A percentile compares a stretch with the other conserved stretches of the same genome.
These are phyloP conservation scores for Rhodotorula sp. DNA, from an alignment of 1,284 basidiomycete genomes.

Conservation along the genomic window DNA sequence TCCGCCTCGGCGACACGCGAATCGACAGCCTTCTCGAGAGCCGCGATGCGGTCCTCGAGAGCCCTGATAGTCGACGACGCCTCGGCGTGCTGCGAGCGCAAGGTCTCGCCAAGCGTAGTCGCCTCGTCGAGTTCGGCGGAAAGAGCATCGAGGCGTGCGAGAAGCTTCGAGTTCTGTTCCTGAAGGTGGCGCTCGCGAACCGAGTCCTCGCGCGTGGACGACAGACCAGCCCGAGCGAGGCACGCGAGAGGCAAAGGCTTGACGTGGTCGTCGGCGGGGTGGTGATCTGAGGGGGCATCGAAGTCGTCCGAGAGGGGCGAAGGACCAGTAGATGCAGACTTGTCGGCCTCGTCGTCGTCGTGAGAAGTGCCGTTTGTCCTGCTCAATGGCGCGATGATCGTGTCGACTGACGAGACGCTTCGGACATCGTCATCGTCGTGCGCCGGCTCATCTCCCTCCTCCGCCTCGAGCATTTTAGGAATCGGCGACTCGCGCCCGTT, in stretches of 20 bases:
- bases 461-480: slow-evolving; percentile 34
- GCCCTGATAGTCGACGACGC: slow-evolving; percentile 74
- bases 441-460: slow-evolving; percentile 30
- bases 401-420: slow-evolving; percentile 40
- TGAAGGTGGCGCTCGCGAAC: slow-evolving; percentile 48
- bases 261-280: too few species aligned
- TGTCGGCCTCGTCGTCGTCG: too few species aligned
- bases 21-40: slow-evolving; percentile 54
- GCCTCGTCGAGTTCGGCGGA: slow-evolving; percentile 74
- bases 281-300: too few species aligned
- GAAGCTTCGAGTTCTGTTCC: slow-evolving; percentile 62
- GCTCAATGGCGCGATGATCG: slow-evolving; percentile 1
- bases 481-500: slow-evolving; percentile 36
- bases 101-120: slow-evolving; percentile 66
- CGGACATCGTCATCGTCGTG: slow-evolving; percentile 51
- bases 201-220: slow-evolving; percentile 42
- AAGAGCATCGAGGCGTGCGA: slow-evolving; percentile 67
- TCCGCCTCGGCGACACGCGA: slow-evolving; percentile 51
- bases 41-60: slow-evolving; percentile 61
- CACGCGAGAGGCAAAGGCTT: too few species aligned
- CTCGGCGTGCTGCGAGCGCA: slow-evolving; percentile 74
- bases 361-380: not conserved
- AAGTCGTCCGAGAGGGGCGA: too few species aligned
- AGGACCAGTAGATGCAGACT: too few species aligned
- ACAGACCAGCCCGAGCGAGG: too few species aligned